Evolutionary conservation across 768 basidiomycete species (phyloP).

Genomic region (Lactarius hatsudake): DNA sequence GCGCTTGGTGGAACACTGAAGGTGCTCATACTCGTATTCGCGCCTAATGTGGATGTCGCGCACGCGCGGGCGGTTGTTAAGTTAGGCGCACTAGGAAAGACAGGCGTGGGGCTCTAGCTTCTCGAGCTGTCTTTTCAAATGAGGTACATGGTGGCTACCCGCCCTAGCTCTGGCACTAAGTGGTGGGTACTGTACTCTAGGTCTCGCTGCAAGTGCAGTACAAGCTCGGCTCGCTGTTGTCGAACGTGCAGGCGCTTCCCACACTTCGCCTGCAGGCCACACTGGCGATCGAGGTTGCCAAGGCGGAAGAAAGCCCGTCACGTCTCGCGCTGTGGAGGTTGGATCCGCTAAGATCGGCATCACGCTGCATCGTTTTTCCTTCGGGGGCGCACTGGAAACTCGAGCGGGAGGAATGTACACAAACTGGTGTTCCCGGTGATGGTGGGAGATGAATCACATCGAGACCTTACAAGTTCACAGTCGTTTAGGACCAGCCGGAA

Average conservation of each 20-base stretch:
- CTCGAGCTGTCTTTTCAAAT: constrained; percentile 28
- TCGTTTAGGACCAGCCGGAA: too few species aligned
- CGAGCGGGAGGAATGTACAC: background rate
- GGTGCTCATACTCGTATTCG: constrained; percentile 24
- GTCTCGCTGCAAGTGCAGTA: constrained; percentile 31
- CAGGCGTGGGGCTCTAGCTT: constrained; percentile 32
- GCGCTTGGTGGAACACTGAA: constrained; percentile 13
- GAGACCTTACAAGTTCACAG: too few species aligned
- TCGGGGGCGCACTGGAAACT: constrained; percentile 33
- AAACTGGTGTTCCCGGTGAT: too few species aligned
- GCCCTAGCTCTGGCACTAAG: background rate
- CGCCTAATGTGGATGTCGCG: constrained; percentile 32
- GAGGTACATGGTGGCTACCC: constrained; percentile 28
- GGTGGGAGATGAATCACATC: too few species aligned
- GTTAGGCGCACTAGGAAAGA: constrained; percentile 31
- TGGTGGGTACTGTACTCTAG: background rate
- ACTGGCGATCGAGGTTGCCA: constrained; percentile 35
- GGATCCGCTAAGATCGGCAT: constrained; percentile 29
- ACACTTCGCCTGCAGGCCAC: constrained; percentile 36
- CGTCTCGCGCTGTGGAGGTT: constrained; percentile 31
- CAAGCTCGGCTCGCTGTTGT: constrained; percentile 32
- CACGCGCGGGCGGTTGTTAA: constrained; percentile 34
- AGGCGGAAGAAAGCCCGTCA: constrained; percentile 37
- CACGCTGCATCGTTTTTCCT: constrained; percentile 32
- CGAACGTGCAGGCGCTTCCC: constrained; percentile 31